Evolutionary conservation across 2,329 filamentous ascomycete species (phyloP).

Genomic region (Exophiala alcalophila): DNA sequence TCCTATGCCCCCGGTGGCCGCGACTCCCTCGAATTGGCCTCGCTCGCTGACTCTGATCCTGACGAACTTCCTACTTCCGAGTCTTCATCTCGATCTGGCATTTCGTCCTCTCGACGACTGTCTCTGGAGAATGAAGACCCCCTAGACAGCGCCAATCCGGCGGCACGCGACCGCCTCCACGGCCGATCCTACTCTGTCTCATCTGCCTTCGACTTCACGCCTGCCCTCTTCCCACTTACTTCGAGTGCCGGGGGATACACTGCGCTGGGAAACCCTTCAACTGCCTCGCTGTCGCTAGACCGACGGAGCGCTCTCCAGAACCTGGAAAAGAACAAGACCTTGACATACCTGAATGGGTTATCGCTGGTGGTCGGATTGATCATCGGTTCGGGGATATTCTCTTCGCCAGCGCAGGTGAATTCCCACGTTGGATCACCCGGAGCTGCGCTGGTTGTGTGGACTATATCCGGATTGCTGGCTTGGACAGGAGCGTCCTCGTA

Average conservation of each 20-base stretch:
- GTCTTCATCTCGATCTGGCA: conserved; percentile 73
- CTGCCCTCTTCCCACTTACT: conserved; percentile 86
- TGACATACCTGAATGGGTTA: conserved; percentile 91
- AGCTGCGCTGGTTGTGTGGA: conserved; percentile 86
- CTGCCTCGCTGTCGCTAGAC: conserved; percentile 43
- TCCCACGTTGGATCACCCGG: conserved; percentile 86
- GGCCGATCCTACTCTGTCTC: conserved; percentile 81
- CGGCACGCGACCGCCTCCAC: conserved; percentile 46
- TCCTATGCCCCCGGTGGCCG: conserved; percentile 51
- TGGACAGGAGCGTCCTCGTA: conserved; percentile 97
- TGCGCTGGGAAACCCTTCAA: conserved; percentile 73
- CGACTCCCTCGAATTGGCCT: conserved; percentile 95
- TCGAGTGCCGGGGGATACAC: conserved; percentile 79
- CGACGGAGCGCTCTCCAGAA: conserved; percentile 64
- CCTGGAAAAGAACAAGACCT: conserved; percentile 89
- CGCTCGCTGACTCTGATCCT: conserved; percentile 76
- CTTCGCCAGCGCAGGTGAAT: conserved; percentile 89
- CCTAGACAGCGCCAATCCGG: conserved; percentile 55
- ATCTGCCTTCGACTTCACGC: conserved; percentile 93
- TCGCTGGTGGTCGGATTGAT: conserved; percentile 89
- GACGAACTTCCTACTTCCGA: conserved; percentile 60
- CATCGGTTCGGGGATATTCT: conserved; percentile 96
- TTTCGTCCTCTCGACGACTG: conserved; percentile 85
- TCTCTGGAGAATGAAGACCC: conserved; percentile 87
- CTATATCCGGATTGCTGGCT: conserved; percentile 82